Percentiles rank a stretch among this genome's conserved stretches.
Conservation (phyloP, 495 filamentous ascomycete species). For the Trichoderma gamsii region DNA sequence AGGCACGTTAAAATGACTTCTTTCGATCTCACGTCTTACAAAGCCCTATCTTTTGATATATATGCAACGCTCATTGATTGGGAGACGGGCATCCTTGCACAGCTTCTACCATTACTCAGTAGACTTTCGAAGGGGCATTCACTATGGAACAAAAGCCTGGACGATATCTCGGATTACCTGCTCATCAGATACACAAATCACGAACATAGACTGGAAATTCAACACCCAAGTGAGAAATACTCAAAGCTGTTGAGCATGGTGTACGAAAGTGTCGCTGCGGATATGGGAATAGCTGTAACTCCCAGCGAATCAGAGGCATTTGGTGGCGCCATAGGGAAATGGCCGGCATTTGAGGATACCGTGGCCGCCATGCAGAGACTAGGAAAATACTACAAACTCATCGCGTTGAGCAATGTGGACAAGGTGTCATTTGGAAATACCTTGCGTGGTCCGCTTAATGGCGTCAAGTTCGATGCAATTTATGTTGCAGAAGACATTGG, state of each 20-base stretch:
- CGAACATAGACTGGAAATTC: constrained; percentile 33
- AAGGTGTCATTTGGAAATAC: constrained; percentile 53
- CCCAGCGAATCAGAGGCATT: constrained; percentile 33
- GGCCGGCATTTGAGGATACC: constrained; percentile 63
- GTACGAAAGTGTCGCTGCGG: constrained; percentile 40
- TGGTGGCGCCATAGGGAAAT: constrained; percentile 50
- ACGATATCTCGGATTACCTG: constrained; percentile 28
- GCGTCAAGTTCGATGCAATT: constrained; percentile 55
- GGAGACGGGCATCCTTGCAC: constrained; percentile 41
- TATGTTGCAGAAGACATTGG: constrained; percentile 75
- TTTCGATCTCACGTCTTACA: constrained; percentile 28
- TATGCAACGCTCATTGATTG: constrained; percentile 81
- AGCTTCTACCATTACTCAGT: constrained; percentile 37
- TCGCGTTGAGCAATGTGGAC: constrained; percentile 69
- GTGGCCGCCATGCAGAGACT: constrained; percentile 52
- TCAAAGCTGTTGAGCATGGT: constrained; percentile 45
- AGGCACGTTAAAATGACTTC: background rate
- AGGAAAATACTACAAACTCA: constrained; percentile 55
- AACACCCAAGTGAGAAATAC: constrained; percentile 52
- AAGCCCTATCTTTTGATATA: constrained; percentile 68
- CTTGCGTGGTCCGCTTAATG: constrained; percentile 36
- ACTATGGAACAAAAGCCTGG: background rate
- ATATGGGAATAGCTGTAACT: constrained; percentile 36
- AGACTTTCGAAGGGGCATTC: constrained; percentile 25
- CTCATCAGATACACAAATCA: constrained; percentile 12